phyloP scores from a whole-genome alignment of 2,329 filamentous ascomycete genomes.

The Pseudocercospora crystallina region DNA sequence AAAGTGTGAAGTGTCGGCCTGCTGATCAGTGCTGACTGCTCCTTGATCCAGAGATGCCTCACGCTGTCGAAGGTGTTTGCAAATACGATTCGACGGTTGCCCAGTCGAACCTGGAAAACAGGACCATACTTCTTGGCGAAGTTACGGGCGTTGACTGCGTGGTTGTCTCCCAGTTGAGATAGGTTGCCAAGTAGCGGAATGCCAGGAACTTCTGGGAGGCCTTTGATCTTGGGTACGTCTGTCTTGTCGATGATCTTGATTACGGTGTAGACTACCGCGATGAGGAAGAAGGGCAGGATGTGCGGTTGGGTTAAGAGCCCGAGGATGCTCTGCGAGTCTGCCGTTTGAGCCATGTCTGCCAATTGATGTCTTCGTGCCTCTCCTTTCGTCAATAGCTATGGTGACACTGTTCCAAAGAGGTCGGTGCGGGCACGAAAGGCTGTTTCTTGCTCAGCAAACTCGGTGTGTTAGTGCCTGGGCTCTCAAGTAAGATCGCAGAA shows the following conservation, averaged over 20 bases:
- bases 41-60: constrained; percentile 72
- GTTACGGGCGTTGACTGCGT: constrained; percentile 47
- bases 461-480: no score
- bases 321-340: constrained; percentile 29
- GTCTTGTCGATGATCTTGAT: constrained; percentile 46
- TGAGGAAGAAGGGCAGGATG: constrained; percentile 42
- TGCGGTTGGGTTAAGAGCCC: constrained; percentile 38
- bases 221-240: constrained; percentile 51
- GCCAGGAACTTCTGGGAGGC: constrained; percentile 48
- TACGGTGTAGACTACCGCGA: constrained; percentile 42
- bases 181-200: constrained; percentile 50
- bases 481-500: not conserved
- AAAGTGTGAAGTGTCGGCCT: constrained; percentile 79
- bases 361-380: not conserved
- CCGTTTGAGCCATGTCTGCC: constrained; percentile 27
- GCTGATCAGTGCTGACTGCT: constrained; percentile 75
- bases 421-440: no score
- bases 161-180: constrained; percentile 46
- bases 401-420: constrained; percentile 29
- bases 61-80: constrained; percentile 77
- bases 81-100: constrained; percentile 72
- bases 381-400: constrained; percentile 34
- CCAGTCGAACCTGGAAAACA: constrained; percentile 57
- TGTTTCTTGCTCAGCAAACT: no score
- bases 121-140: constrained; percentile 52